Base-by-base conservation (phyloP, 2,329 filamentous ascomycete genomes). In the Pezicula carpinea region DNA sequence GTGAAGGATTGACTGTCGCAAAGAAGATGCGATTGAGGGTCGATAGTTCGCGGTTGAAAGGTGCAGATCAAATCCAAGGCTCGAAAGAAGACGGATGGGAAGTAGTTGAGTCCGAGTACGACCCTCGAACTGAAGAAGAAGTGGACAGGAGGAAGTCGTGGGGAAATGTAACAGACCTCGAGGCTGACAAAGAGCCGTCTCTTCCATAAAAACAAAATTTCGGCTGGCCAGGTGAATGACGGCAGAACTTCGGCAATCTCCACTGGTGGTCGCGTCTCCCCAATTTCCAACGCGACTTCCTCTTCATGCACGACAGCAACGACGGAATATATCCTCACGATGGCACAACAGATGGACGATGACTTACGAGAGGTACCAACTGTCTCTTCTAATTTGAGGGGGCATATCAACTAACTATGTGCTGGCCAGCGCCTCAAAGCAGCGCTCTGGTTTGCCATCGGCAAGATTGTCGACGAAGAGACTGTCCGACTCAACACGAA, bases 351-450 rank as follows among this genome's bases (percentile, higher is more conserved):
- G 22, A 59, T 59, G 54, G 56, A 59, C 29, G 53, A 51, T 39
- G 55, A 50, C 33, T 35, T 55, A 6, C 52, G 48, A 8, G 57
- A 60, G 44, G 56, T 54, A 41, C n/a, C n/a, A 41, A 45, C 43
- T 7, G n/a, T 10, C 5, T 23, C n/a, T n/a, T n/a, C n/a, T n/a
- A n/a, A n/a, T n/a, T n/a, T n/a, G n/a, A n/a, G n/a, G n/a, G 17
- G 15, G 36, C 3, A 34, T 34, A 7, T 55, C n/a, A n/a, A n/a
- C n/a, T n/a, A n/a, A n/a, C n/a, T n/a, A n/a, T n/a, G n/a, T n/a
- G n/a, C n/a, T n/a, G n/a, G n/a, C n/a, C n/a, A 96, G 85, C 83
- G 85, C 53, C 79, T 93, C 59, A 95, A 95, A 73, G 82, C 87
- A 31, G 86, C 87, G 13, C 79, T 95, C 19, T 95, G 89, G 89